Conservation (phyloP, 768 basidiomycete species). For the Naganishia onofrii region DNA sequence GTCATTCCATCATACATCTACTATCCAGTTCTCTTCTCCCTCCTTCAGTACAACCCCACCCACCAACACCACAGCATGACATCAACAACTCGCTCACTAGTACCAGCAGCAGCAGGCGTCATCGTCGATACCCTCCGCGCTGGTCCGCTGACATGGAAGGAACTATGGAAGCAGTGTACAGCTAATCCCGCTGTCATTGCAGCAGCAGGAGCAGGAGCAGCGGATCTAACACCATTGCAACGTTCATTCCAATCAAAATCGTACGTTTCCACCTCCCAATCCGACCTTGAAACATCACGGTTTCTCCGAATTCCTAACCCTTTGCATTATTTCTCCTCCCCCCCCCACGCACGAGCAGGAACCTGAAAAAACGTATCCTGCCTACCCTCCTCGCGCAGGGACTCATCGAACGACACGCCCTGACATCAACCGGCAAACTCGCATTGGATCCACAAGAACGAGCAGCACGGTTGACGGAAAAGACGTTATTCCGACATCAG, state of each 20-base stretch:
- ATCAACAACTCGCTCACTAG: slow-evolving; percentile 5
- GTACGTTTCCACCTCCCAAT: neutral
- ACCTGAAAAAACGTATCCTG: slow-evolving; percentile 27
- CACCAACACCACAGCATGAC: neutral
- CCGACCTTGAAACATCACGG: neutral
- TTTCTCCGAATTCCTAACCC: no score
- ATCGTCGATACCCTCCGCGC: slow-evolving; percentile 24
- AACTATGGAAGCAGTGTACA: slow-evolving; percentile 20
- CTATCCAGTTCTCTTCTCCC: no score
- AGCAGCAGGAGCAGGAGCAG: neutral
- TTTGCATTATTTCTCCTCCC: neutral
- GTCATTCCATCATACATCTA: no score
- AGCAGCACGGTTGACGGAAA: slow-evolving; percentile 3
- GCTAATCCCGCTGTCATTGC: neutral
- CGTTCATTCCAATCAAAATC: slow-evolving; percentile 22
- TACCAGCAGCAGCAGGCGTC: slow-evolving; percentile 28
- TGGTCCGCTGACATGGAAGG: slow-evolving; percentile 27
- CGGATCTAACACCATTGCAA: neutral
- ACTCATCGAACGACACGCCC: slow-evolving; percentile 24
- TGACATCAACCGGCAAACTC: neutral
- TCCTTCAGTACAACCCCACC: no score
- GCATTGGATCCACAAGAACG: slow-evolving; percentile 6
- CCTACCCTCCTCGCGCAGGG: slow-evolving; percentile 17
- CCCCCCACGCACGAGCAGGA: neutral
- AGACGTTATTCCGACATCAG: neutral